These are phyloP conservation scores for Monosporascus sp. DNA, from an alignment of 2,329 filamentous ascomycete species.

Conservation along the genomic window DNA sequence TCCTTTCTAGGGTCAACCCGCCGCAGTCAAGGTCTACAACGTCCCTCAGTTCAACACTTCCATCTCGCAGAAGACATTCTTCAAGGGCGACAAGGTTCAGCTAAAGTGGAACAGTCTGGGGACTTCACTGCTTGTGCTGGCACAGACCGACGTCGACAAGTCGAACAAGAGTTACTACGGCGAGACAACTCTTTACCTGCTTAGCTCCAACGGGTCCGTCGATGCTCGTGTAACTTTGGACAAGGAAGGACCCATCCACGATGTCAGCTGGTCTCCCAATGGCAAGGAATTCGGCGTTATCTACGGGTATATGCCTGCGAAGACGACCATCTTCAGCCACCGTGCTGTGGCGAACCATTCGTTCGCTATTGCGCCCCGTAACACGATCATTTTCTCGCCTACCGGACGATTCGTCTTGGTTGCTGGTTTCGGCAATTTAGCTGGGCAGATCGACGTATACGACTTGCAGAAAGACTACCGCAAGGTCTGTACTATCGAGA, in stretches of 20 bases:
- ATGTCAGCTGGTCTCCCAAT: slow-evolving; percentile 97
- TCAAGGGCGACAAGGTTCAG: slow-evolving; percentile 98
- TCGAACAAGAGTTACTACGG: slow-evolving; percentile 99
- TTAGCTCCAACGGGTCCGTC: slow-evolving; percentile 86
- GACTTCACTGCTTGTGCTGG: slow-evolving; percentile 87
- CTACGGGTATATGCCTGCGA: slow-evolving; percentile 98
- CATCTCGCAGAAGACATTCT: slow-evolving; percentile 97
- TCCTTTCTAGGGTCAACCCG: slow-evolving; percentile 73
- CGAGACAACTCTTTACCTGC: slow-evolving; percentile 92
- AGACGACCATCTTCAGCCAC: slow-evolving; percentile 96
- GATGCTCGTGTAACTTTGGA: slow-evolving; percentile 89
- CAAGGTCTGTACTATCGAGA: slow-evolving; percentile 92
- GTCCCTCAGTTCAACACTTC: slow-evolving; percentile 79
- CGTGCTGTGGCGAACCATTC: slow-evolving; percentile 77
- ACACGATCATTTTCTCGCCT: slow-evolving; percentile 93
- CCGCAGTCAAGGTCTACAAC: slow-evolving; percentile 89
- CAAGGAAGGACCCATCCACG: slow-evolving; percentile 96
- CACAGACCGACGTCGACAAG: slow-evolving; percentile 96
- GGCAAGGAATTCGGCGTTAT: slow-evolving; percentile 97
- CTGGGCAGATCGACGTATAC: slow-evolving; percentile 96
- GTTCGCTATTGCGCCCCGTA: slow-evolving; percentile 83
- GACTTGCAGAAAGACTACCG: slow-evolving; percentile 90
- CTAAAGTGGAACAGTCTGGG: slow-evolving; percentile 96
- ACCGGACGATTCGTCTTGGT: slow-evolving; percentile 90
- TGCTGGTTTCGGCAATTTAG: slow-evolving; percentile 94